Percentiles rank a stretch among this genome's conserved stretches.
Conservation (phyloP, 177 flowering plant genomes). For the Vitis hybrid region DNA sequence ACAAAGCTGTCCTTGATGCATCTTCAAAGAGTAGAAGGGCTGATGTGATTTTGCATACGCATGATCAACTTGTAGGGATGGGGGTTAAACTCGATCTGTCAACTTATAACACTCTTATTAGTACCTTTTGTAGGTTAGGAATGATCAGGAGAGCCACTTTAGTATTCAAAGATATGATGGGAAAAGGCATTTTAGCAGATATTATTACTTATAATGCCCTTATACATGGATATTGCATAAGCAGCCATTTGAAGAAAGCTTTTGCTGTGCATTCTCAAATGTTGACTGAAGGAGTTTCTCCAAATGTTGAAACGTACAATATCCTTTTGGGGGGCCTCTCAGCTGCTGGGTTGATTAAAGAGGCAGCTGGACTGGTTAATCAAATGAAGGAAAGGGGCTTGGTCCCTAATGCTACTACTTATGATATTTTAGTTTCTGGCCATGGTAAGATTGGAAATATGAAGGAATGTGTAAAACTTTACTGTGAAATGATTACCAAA, state of each 20-base stretch:
- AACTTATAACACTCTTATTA: constrained; percentile 63
- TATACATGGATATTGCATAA: constrained; percentile 61
- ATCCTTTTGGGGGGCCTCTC: constrained; percentile 52
- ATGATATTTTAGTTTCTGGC: constrained; percentile 61
- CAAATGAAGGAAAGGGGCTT: constrained; percentile 64
- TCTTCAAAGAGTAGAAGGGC: constrained; percentile 50
- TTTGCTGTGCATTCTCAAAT: constrained; percentile 48
- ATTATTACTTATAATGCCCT: constrained; percentile 66
- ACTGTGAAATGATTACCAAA: constrained; percentile 82
- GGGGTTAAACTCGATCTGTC: constrained; percentile 48
- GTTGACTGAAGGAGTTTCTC: constrained; percentile 54
- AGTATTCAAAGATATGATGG: constrained; percentile 55
- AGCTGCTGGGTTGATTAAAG: constrained; percentile 42
- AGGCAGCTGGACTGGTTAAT: constrained; percentile 46
- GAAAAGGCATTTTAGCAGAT: constrained; percentile 52
- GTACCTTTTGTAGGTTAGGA: constrained; percentile 60
- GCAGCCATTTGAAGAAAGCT: constrained; percentile 57
- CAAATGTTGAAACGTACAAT: constrained; percentile 67
- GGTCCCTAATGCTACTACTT: constrained; percentile 54
- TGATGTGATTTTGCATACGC: constrained; percentile 48
- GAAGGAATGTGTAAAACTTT: constrained; percentile 61
- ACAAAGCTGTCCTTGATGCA: constrained; percentile 53
- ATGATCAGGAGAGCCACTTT: constrained; percentile 69
- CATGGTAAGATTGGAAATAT: constrained; percentile 64
- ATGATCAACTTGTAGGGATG: constrained; percentile 54